Evolutionary conservation across 345 rosid species (phyloP).

Genomic region (Camelina sativa): DNA sequence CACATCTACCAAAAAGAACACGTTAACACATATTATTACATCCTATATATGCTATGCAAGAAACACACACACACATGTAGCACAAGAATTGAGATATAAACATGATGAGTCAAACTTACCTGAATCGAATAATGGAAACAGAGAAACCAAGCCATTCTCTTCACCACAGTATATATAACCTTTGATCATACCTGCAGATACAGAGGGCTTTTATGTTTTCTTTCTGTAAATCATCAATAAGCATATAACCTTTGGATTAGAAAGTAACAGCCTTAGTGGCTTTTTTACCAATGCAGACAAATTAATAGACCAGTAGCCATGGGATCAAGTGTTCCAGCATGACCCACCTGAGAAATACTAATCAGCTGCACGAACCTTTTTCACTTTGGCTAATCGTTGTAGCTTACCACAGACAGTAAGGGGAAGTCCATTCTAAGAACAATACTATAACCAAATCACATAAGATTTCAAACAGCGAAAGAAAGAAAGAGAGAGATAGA

Average conservation of each 20-base stretch:
- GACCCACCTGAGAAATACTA: slow-evolving; percentile 69
- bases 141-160: no score
- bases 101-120: no score
- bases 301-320: slow-evolving; percentile 96
- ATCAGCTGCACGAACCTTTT: slow-evolving; percentile 63
- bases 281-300: slow-evolving; percentile 74
- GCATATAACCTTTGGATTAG: slow-evolving; percentile 3
- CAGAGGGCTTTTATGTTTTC: slow-evolving; percentile 3
- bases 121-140: no score
- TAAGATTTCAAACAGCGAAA: background rate
- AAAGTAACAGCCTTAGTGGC: slow-evolving; percentile 73
- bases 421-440: slow-evolving; percentile 83
- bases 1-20: no score
- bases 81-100: no score
- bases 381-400: slow-evolving; percentile 80
- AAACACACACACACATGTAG: no score
- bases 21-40: no score
- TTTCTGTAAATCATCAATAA: slow-evolving; percentile 18
- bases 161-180: slow-evolving; percentile 55
- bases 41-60: no score
- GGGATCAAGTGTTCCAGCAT: slow-evolving; percentile 99
- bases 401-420: slow-evolving; percentile 98
- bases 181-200: slow-evolving; percentile 71
- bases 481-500: background rate
- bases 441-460: slow-evolving; percentile 31